These are phyloP conservation scores for Collybiopsis confluens DNA, from an alignment of 768 basidiomycete species.

Conservation along the genomic window DNA sequence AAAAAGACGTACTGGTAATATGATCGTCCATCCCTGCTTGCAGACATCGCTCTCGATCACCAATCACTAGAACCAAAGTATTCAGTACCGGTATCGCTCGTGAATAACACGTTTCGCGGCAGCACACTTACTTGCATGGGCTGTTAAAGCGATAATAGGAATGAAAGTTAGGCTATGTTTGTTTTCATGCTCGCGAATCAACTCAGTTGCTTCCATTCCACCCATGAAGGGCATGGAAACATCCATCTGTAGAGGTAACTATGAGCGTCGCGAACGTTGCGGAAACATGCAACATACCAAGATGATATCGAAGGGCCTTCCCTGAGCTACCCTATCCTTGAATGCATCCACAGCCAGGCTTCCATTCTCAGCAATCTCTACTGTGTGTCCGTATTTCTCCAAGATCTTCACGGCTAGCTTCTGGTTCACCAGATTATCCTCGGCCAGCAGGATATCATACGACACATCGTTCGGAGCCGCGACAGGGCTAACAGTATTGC, in stretches of 20 bases:
- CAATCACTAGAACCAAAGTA: conserved; percentile 67
- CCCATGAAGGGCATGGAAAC: conserved; percentile 99
- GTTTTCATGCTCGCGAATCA: conserved; percentile 83
- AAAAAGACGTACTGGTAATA: conserved; percentile 24
- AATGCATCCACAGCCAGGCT: conserved; percentile 90
- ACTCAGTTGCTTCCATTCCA: conserved; percentile 94
- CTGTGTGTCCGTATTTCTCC: conserved; percentile 92
- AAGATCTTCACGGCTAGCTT: conserved; percentile 95
- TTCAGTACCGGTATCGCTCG: conserved; percentile 12
- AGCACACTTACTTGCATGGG: conserved; percentile 81
- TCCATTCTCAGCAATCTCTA: conserved; percentile 97
- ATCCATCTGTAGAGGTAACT: conserved; percentile 69
- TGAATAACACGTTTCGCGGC: no score
- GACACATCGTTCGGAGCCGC: conserved; percentile 80
- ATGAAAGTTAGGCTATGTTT: conserved; percentile 65
- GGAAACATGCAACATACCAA: conserved; percentile 42
- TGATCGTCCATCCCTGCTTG: conserved; percentile 65
- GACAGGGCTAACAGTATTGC: conserved; percentile 87
- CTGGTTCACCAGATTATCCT: conserved; percentile 95
- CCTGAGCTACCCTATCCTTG: conserved; percentile 68
- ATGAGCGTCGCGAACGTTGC: conserved; percentile 6
- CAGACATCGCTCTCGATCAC: conserved; percentile 72
- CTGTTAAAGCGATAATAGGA: conserved; percentile 95
- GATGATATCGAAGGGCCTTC: conserved; percentile 85
- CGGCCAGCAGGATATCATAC: conserved; percentile 92